Evolutionary conservation across 1,284 basidiomycete genomes (phyloP), one percentile per base, ranked within the genome.

Genomic region (Gomphus bonarii): DNA sequence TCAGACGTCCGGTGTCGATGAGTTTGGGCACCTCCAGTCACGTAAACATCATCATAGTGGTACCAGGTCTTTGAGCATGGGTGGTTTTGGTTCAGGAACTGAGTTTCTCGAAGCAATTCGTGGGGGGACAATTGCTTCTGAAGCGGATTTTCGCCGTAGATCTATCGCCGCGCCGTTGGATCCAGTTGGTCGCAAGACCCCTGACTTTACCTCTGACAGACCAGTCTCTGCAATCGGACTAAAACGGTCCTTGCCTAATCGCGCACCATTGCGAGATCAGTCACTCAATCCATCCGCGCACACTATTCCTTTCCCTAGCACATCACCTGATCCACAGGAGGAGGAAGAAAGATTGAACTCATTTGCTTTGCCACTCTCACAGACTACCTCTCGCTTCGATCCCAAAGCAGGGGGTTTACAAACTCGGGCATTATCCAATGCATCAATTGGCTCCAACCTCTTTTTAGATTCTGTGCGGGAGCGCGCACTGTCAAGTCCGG

Each of bases 61-160:
- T 43, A 63, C 67, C 30, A 74, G 84, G 50, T 79, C 85, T 10
- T 73, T 81, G 73, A 89, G 86, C 64, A 70, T 84, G 54, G 83
- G 83, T 2, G 60, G 60, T 16, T 52, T 60, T 33, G 61, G 59
- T 47, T 73, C 75, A 57, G 74, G 82, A 54, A 80, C 80, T 36
- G 70, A 67, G 28, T 75, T 75, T 36, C 73, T 71, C 54, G 71
- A 70, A 35, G 74, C 76, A 64, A 64, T 75, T 65, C 75, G 75
- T 44, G 71, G 72, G 0, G 59, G 54, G 7, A 61, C 68, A n/a
- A 58, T 65, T 51, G 60, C 56, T 46, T 61, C 50, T 10, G 62
- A 62, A 33, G 61, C 59, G 10, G 75, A 47, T 70, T 50, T 53
- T 22, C 69, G 71, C 22, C 65, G 70, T 47, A 68, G 77, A 59